Conservation (phyloP, 2,329 filamentous ascomycete genomes). For the Metarhizium anisopliae region DNA sequence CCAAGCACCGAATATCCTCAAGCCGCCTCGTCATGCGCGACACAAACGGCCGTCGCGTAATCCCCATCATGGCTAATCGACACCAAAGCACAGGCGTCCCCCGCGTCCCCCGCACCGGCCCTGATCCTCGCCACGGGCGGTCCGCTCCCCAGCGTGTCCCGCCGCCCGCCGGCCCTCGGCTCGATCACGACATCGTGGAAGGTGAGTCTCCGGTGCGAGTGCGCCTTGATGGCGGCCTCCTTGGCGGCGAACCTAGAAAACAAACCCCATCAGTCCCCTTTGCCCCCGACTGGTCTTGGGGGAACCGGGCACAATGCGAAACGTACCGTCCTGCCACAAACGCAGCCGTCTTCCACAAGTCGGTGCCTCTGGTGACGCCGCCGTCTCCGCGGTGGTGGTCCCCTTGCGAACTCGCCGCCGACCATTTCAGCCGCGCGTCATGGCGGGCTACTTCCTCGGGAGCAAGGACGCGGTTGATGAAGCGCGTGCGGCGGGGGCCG, state of each 20-base stretch:
- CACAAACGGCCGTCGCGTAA: conserved; percentile 64
- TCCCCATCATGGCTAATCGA: conserved; percentile 85
- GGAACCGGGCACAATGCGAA: neutral
- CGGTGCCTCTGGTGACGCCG: neutral
- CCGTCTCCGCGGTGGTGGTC: neutral
- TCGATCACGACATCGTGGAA: conserved; percentile 53
- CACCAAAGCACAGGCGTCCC: conserved; percentile 51
- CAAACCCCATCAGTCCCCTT: neutral
- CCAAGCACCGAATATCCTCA: neutral
- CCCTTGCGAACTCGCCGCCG: neutral
- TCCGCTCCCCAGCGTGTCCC: conserved; percentile 23
- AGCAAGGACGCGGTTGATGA: conserved; percentile 39
- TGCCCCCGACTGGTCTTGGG: neutral
- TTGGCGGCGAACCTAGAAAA: conserved; percentile 57
- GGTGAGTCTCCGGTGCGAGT: conserved; percentile 46
- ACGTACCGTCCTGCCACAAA: conserved; percentile 27
- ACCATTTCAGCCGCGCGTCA: conserved; percentile 12
- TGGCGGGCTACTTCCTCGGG: conserved; percentile 20
- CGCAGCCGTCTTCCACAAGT: conserved; percentile 25
- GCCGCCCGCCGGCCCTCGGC: conserved; percentile 12
- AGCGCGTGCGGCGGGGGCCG: conserved; percentile 29
- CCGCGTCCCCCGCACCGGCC: conserved; percentile 16
- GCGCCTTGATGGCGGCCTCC: conserved; percentile 67
- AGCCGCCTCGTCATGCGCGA: conserved; percentile 30
- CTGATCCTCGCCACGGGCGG: conserved; percentile 37